phyloP scores from a whole-genome alignment of 768 basidiomycete genomes.

The Leccinum pellstonianum region DNA sequence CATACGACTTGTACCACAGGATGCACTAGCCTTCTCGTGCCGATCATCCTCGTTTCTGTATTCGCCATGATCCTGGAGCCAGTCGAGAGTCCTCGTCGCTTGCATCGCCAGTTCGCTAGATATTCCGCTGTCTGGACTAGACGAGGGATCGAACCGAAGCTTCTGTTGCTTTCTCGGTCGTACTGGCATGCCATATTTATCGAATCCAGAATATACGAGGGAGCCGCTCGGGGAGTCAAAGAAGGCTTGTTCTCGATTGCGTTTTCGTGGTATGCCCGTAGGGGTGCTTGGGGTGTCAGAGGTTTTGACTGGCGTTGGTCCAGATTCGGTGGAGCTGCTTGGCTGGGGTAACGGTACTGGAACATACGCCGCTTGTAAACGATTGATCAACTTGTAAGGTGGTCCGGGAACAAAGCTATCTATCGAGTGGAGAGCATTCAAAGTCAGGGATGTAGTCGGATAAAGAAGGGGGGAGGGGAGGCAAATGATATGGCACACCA shows the following conservation, averaged over 20 bases:
- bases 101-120: not conserved
- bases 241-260: conserved; percentile 29
- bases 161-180: conserved; percentile 30
- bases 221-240: conserved; percentile 29
- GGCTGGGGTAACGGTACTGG: conserved; percentile 4
- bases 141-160: conserved; percentile 27
- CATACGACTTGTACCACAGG: not conserved
- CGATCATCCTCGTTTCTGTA: not conserved
- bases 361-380: not conserved
- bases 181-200: conserved; percentile 31
- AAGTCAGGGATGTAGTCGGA: conserved; percentile 3
- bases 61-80: conserved; percentile 2
- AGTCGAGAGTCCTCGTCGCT: not conserved
- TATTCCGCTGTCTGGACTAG: conserved; percentile 17
- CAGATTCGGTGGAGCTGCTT: not conserved
- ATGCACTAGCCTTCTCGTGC: not conserved
- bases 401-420: conserved; percentile 17
- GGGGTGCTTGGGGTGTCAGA: conserved; percentile 30
- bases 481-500: conserved; percentile 20
- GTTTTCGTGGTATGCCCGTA: conserved; percentile 22
- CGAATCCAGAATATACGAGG: conserved; percentile 29
- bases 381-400: conserved; percentile 20
- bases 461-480: not conserved
- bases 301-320: not conserved
- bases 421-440: not conserved